phyloP scores from a whole-genome alignment of 2,329 filamentous ascomycete species.

The Penicillium sp. region DNA sequence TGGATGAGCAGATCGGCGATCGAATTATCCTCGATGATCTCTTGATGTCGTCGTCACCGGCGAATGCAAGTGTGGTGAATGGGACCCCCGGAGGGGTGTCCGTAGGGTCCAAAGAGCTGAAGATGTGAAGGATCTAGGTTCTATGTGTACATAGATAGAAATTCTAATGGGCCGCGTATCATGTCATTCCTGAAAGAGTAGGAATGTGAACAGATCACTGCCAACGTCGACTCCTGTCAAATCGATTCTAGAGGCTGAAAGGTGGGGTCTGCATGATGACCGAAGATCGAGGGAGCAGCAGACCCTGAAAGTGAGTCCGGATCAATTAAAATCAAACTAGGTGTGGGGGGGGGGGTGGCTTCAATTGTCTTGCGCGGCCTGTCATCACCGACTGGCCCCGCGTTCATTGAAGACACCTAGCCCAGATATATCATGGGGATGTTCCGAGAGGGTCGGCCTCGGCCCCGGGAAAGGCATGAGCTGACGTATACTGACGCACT shows the following conservation, averaged over 20 bases:
- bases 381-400: background rate
- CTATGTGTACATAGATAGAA: background rate
- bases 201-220: constrained; percentile 6
- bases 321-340: background rate
- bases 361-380: background rate
- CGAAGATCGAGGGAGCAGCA: constrained; percentile 7
- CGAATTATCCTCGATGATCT: constrained; percentile 39
- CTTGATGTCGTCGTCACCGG: constrained; percentile 8
- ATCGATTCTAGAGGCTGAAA: constrained; percentile 13
- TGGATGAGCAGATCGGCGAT: constrained; percentile 55
- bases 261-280: constrained; percentile 11
- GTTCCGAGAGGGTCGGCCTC: background rate
- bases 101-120: constrained; percentile 2
- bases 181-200: constrained; percentile 6
- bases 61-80: constrained; percentile 12
- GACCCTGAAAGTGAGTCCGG: constrained; percentile 5
- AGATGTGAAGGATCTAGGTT: background rate
- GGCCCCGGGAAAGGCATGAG: constrained; percentile 9
- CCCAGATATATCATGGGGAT: constrained; percentile 4
- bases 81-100: constrained; percentile 1
- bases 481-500: constrained; percentile 18
- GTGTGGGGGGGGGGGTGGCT: background rate
- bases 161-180: constrained; percentile 1
- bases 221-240: constrained; percentile 3
- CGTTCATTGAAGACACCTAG: background rate